Evolutionary conservation across 2,329 filamentous ascomycete genomes (phyloP).

Genomic region (Furcasterigmium sp.): DNA sequence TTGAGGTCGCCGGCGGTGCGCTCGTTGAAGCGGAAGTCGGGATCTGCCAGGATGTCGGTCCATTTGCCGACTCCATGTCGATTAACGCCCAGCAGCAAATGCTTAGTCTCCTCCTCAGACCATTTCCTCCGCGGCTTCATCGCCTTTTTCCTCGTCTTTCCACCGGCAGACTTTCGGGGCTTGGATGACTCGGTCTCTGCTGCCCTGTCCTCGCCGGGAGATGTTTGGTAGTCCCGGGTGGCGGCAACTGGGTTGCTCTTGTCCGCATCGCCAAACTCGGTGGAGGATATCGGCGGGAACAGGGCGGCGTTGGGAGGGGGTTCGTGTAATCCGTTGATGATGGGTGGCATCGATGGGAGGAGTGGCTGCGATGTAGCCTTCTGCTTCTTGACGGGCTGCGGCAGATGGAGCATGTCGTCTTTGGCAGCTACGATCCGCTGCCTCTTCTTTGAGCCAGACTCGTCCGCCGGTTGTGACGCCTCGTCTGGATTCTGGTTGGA

Average conservation of each 20-base stretch:
- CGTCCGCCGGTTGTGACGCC: constrained; percentile 34
- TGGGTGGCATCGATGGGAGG: constrained; percentile 50
- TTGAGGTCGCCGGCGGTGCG: constrained; percentile 60
- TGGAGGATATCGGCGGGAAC: constrained; percentile 59
- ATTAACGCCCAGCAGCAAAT: constrained; percentile 55
- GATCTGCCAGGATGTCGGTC: constrained; percentile 59
- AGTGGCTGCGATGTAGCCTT: constrained; percentile 48
- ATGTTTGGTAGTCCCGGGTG: not conserved
- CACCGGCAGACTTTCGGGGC: constrained; percentile 13
- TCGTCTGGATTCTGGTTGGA: constrained; percentile 43
- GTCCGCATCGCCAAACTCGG: constrained; percentile 46
- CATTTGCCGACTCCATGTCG: constrained; percentile 61
- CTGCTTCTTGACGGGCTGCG: constrained; percentile 60
- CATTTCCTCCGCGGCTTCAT: constrained; percentile 57
- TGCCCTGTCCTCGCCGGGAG: constrained; percentile 17
- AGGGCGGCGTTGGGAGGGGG: constrained; percentile 55
- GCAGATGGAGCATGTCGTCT: constrained; percentile 59
- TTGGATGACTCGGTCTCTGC: constrained; percentile 19
- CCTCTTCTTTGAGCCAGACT: constrained; percentile 50
- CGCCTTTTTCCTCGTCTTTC: constrained; percentile 46
- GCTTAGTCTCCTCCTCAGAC: constrained; percentile 60
- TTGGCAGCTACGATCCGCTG: constrained; percentile 41
- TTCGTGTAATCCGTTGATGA: constrained; percentile 59
- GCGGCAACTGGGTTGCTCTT: constrained; percentile 8
- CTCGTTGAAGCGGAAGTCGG: constrained; percentile 54